Evolutionary conservation across 345 rosid species (phyloP), one percentile per base, ranked within the genome.

Genomic region (Citrus hindsii): DNA sequence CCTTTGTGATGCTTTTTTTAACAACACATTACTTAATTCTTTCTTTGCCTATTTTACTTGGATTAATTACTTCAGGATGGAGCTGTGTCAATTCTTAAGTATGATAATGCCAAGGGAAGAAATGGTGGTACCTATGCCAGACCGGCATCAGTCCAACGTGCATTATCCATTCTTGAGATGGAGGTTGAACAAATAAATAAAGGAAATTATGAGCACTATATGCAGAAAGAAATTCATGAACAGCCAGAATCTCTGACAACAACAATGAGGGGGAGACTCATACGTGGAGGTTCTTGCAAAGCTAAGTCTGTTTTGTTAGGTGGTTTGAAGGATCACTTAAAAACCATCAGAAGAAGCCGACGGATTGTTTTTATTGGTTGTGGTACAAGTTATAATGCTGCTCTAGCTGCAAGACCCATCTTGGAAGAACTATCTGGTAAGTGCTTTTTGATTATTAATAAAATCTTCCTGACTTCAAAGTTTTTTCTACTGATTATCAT

Each of bases 201-300:
- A 84, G 99, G 99, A 61, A 86, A 81, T 9, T 95, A 91, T 71
- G 97, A 95, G 75, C 96, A 95, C 71, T 95, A 95, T 80, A 95
- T 95, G 99, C 97, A 92, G 87, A 95, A 95, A 84, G 99, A 95
- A 89, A 95, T 95, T 82, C 99, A 95, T 58, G 99, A 95, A 77
- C 99, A 95, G 82, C 98, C 99, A 2, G 98, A 95, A 83, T 95
- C 99, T 80, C 81, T 95, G 69, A 95, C 89, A 18, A 95, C 99
- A 78, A 92, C 99, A 27, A 92, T 95, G 99, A 89, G 99, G 79
- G 99, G 99, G 22, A 84, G 99, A 81, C 98, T 95, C 83, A 89
- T 90, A 78, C 98, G 90, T 32, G 97, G 97, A 82, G 97, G 95
- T 78, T 91, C 97, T 71, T 80, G 84, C 86, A 95, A 92, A 85